A percentile compares a stretch with the other conserved stretches of the same genome.
phyloP scores from a whole-genome alignment of 164 flowering plant species.

The Nelumbo lutea region DNA sequence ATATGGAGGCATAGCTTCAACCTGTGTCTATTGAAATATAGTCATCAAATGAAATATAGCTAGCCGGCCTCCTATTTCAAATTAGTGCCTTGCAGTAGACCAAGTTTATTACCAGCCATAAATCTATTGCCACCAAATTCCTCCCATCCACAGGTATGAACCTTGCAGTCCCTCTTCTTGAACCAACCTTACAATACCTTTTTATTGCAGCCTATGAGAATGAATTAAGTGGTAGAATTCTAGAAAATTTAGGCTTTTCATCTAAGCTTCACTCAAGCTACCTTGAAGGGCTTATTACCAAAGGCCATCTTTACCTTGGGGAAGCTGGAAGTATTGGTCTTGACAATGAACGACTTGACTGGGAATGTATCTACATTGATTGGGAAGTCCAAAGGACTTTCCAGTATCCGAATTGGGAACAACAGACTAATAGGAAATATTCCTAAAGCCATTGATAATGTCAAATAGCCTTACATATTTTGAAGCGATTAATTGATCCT shows the following conservation, averaged over 20 bases:
- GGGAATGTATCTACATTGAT: constrained; percentile 60
- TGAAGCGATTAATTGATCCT: constrained; percentile 56
- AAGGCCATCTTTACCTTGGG: constrained; percentile 63
- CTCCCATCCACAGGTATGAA: too few species aligned
- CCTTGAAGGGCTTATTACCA: constrained; percentile 77
- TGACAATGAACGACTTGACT: constrained; percentile 64
- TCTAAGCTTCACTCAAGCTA: constrained; percentile 80
- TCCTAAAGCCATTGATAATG: constrained; percentile 69
- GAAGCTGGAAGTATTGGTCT: constrained; percentile 63
- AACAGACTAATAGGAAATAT: constrained; percentile 67
- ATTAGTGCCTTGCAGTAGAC: too few species aligned
- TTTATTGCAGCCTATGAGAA: constrained; percentile 92
- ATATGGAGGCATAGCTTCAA: too few species aligned
- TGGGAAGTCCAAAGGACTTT: constrained; percentile 68
- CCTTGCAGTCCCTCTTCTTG: too few species aligned
- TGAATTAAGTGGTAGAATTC: constrained; percentile 55
- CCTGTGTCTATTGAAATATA: too few species aligned
- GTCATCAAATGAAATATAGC: too few species aligned
- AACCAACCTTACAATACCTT: too few species aligned
- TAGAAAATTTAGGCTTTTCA: constrained; percentile 55
- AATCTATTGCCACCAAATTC: too few species aligned
- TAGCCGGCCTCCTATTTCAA: too few species aligned
- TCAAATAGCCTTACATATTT: constrained; percentile 79
- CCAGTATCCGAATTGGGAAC: constrained; percentile 78
- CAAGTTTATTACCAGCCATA: too few species aligned